Evolutionary conservation across 1,284 basidiomycete species (phyloP), one percentile per base, ranked within the genome.

Genomic region (Cutaneotrichosporon arboriforme): DNA sequence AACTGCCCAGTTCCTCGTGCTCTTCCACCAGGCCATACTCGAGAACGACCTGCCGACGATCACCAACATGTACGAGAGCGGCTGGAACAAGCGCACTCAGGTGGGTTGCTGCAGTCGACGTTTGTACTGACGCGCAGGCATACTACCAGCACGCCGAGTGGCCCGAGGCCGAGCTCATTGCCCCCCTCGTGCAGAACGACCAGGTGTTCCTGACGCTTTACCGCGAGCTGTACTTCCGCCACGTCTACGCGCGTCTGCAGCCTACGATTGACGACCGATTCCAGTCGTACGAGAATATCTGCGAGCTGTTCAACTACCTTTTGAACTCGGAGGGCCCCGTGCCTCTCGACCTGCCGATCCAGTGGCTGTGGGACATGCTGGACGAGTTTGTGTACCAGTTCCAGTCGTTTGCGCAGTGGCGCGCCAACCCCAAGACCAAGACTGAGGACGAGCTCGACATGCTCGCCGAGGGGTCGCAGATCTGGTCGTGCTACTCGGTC

Each of bases 311-410:
- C 83, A 97, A 97, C 78, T 93, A 93, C 73, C 83, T 98, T 76
- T 79, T 90, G 88, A 89, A 96, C 75, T 93, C 90, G 20, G 91
- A 97, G 58, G 90, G 49, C 0, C 94, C 94, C 1, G 92, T 97
- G 0, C 76, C 85, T 15, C 84, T 97, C 50, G 86, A 94, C 64
- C 83, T 97, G 14, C 94, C 94, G 0, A 89, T 93, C 58, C 92
- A 97, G 75, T 98, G 94, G 94, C 78, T 98, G 7, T 97, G 93
- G 75, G 94, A 98, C 74, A 97, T 98, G 76, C 87, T 97, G 67
- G 94, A 97, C 77, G 94, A 97, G 71, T 98, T 98, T 76, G 96
- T 97, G 66, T 98, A 97, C 78, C 94, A 97, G 73, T 98, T 94
- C 81, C 90, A 96, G 74, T 88, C 88, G 20, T 97, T 97, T 77